These are phyloP conservation scores for Tolypocladium capitatum DNA, from an alignment of 2,329 filamentous ascomycete species.

Conservation along the genomic window DNA sequence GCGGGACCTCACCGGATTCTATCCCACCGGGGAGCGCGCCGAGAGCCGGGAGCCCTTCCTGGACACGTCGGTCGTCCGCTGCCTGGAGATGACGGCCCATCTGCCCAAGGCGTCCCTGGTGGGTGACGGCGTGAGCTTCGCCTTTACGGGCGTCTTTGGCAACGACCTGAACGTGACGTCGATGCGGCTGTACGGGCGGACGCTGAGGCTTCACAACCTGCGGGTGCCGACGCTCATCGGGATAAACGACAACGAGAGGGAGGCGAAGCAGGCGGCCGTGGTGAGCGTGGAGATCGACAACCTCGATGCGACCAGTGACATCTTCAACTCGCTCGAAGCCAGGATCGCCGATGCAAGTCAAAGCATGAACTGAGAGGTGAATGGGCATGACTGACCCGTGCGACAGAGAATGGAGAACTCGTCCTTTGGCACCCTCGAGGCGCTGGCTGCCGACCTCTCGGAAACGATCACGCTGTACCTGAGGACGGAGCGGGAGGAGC, in stretches of 20 bases:
- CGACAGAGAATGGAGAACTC: slow-evolving; percentile 39
- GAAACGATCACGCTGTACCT: slow-evolving; percentile 32
- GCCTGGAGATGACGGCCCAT: slow-evolving; percentile 37
- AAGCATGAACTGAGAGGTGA: background rate
- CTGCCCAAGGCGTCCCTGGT: slow-evolving; percentile 58
- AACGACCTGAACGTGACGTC: slow-evolving; percentile 8
- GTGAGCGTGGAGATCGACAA: slow-evolving; percentile 49
- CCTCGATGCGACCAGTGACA: slow-evolving; percentile 31
- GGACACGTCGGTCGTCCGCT: slow-evolving; percentile 21
- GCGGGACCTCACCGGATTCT: slow-evolving; percentile 15
- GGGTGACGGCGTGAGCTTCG: slow-evolving; percentile 45
- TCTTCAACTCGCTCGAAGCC: slow-evolving; percentile 43
- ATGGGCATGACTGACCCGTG: background rate
- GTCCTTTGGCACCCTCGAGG: slow-evolving; percentile 50
- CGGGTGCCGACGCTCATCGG: slow-evolving; percentile 57
- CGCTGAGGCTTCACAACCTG: slow-evolving; percentile 41
- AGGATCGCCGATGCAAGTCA: slow-evolving; percentile 45
- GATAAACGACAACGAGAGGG: slow-evolving; percentile 58
- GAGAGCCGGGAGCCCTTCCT: slow-evolving; percentile 14
- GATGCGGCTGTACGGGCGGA: slow-evolving; percentile 14
- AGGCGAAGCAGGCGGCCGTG: slow-evolving; percentile 52
- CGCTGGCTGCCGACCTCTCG: slow-evolving; percentile 37
- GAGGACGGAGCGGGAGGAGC: slow-evolving; percentile 7
- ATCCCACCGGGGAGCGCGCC: slow-evolving; percentile 6
- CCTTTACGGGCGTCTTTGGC: slow-evolving; percentile 28